Percentiles rank a stretch among this genome's conserved stretches.
Evolutionary conservation across 1,284 basidiomycete genomes (phyloP).

Genomic region (Moesziomyces sp.): DNA sequence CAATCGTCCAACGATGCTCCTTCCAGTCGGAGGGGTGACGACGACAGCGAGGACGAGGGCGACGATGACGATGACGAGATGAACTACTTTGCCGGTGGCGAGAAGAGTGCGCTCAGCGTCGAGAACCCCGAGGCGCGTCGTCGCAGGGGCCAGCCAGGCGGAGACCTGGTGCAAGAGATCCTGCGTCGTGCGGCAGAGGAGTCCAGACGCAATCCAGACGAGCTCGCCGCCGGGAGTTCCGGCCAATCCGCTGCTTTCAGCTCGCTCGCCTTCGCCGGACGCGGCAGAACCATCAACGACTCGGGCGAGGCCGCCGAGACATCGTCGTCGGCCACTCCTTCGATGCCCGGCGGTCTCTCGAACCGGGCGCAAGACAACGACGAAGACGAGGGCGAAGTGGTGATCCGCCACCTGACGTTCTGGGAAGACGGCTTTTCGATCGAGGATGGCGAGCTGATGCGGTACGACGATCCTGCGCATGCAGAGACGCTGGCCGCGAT

Average conservation of each 20-base stretch:
- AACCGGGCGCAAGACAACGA: conserved; percentile 62
- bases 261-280: conserved; percentile 44
- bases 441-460: conserved; percentile 86
- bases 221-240: conserved; percentile 7
- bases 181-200: conserved; percentile 81
- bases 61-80: conserved; percentile 54
- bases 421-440: conserved; percentile 95
- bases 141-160: conserved; percentile 72
- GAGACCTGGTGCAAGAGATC: conserved; percentile 81
- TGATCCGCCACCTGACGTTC: conserved; percentile 84
- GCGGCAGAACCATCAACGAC: conserved; percentile 50
- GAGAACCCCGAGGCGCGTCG: conserved; percentile 79
- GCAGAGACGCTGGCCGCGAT: conserved; percentile 80
- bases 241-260: conserved; percentile 9
- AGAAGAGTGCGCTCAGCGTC: conserved; percentile 83
- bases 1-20: conserved; percentile 24
- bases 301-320: conserved; percentile 16
- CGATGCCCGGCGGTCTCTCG: conserved; percentile 37
- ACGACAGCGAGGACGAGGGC: conserved; percentile 57
- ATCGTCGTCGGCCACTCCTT: conserved; percentile 14
- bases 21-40: conserved; percentile 29
- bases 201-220: conserved; percentile 18
- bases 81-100: conserved; percentile 67
- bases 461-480: conserved; percentile 84
- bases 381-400: conserved; percentile 72